Base-by-base conservation (phyloP, 2,329 filamentous ascomycete genomes). In the Ophiocordyceps camponoti-leonardi region DNA sequence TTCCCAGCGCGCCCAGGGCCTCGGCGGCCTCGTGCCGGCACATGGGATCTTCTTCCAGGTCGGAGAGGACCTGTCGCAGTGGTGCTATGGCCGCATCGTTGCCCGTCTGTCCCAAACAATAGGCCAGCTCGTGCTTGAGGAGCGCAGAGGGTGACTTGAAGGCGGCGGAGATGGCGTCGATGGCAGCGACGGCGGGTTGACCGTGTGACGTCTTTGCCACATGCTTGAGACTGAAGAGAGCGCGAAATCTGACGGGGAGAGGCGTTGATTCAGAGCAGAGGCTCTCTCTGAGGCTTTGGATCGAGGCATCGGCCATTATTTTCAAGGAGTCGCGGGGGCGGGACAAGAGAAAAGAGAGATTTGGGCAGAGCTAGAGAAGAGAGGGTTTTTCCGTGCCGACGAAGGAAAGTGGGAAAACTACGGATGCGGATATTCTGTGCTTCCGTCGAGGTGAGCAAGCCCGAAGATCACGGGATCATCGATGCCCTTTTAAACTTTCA, bases 181-280 rank as follows among this genome's bases (percentile, higher is more conserved):
- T 76, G 44, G 78, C 76, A 11, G 68, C 69, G 43, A 58, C 49
- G 30, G 68, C 63, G 30, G 64, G 59, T 53, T 81, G 78, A 18
- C 82, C 75, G 40, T 79, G 77, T 8, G 67, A 63, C 51, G 80
- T 75, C 48, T 76, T 80, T 43, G 92, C 90, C 49, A 96, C 70
- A 62, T 96, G 85, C 69, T 98, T 98, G 49, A 98, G 79, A 18
- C 90, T 95, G 70, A 98, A 98, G 54, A 98, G 83, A 41, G 92
- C 90, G 56, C 92, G 86, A 67, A 96, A 98, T 51, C 92, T 86
- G 51, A 86, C 73, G 37, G 88, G 83, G 46, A 98, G 83, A 42
- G 88, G 79, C 50, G 84, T 82, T 14, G 74, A 67, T 67, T 96
- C 92, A 43, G 83, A 82, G 55, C 75, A 81, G 49, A 98, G 78